Evolutionary conservation across 1,139 yeast species (phyloP).

Genomic region (Zygosaccharomyces pseudobailii): DNA sequence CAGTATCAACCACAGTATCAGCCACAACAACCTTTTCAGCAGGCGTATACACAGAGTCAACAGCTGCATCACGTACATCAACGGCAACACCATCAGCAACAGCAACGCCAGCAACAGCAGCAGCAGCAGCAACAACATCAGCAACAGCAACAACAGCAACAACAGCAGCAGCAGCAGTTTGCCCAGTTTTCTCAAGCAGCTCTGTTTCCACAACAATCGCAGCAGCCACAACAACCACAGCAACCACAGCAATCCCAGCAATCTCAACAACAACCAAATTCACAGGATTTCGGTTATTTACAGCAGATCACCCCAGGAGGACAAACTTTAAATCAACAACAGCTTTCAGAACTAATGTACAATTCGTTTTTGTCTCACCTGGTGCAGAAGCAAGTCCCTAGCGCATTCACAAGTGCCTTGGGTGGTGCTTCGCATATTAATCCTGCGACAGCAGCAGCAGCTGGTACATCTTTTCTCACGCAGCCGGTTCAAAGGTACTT

Average conservation of each 20-base stretch:
- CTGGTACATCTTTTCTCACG: constrained; percentile 16
- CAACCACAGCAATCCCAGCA: background rate
- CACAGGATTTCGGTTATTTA: constrained; percentile 19
- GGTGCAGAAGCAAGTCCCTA: constrained; percentile 25
- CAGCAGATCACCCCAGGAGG: constrained; percentile 15
- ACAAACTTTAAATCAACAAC: constrained; percentile 24
- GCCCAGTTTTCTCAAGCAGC: constrained; percentile 3
- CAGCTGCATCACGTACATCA: constrained; percentile 11
- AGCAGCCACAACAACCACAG: constrained; percentile 1
- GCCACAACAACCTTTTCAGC: constrained; percentile 10
- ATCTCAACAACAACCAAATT: constrained; percentile 2
- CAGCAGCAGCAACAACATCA: constrained; percentile 8
- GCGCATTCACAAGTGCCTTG: constrained; percentile 12
- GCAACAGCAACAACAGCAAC: constrained; percentile 8
- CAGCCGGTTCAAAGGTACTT: constrained; percentile 26
- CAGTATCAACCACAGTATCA: constrained; percentile 13
- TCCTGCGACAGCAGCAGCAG: constrained; percentile 19
- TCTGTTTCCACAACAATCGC: constrained; percentile 6
- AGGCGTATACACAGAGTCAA: constrained; percentile 5
- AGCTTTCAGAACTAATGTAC: constrained; percentile 29
- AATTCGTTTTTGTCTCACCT: constrained; percentile 27
- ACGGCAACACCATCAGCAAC: constrained; percentile 11
- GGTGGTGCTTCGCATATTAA: constrained; percentile 17
- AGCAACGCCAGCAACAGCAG: constrained; percentile 5
- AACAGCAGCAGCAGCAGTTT: constrained; percentile 5